Evolutionary conservation across 176 grass and related monocot species (phyloP), one percentile per base, ranked within the genome.

Genomic region (Eragrostis nindensis): DNA sequence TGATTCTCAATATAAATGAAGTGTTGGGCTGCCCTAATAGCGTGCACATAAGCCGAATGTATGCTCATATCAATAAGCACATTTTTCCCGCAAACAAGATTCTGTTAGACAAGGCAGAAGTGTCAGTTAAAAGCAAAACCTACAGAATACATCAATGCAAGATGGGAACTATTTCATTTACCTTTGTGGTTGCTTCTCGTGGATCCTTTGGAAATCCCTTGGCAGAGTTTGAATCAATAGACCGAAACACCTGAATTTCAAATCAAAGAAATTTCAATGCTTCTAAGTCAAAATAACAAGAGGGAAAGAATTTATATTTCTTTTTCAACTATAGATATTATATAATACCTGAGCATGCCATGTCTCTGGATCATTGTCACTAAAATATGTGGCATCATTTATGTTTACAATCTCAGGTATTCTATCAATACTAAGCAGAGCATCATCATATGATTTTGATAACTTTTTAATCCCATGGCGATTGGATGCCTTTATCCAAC

Each of bases 1-100:
- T 98, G 95, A 87, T 98, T 98, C 89, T 98, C 95, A 82, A 98
- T 93, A 87, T 98, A 94, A 81, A 98, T 94, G 42, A 87, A 94
- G 62, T 98, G 95, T 44, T 98, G 92, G 21, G 95, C 95, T 63
- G 92, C 68, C 62, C 95, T 86, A 21, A 98, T 98, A 49, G 95
- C 95, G 92, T 94, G 82, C 5, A 98, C 90, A 92, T 98, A 98
- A 87, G 92, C 92, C 11, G 67, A 87, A 87, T 98, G 95, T 87
- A 94, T 98, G 86, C 95, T 98, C 90, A 90, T 92, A 67, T 98
- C 95, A 87, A 98, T 94, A 42, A 98, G 68, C 66, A 92, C 88
- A 78, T 98, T 98, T 68, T 98, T 98, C 62, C 95, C 95, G 64
- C 92, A 98, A 45, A 94, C 78, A 61, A 98, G 95, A 68, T 98